These are phyloP conservation scores for Lathyrus sativus DNA, from an alignment of 306 rosid genomes.

Conservation along the genomic window DNA sequence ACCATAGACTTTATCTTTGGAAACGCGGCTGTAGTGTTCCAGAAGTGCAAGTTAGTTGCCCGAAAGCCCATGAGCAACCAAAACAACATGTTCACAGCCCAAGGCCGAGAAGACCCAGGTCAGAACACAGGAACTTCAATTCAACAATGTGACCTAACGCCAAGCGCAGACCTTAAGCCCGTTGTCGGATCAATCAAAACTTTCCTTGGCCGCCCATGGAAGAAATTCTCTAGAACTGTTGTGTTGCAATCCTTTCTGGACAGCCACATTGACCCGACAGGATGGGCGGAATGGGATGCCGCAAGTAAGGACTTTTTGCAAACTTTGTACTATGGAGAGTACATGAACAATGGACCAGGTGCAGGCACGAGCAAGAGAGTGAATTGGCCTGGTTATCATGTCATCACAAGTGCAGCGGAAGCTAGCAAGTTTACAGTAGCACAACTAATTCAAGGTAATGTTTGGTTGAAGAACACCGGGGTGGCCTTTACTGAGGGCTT, in stretches of 20 bases:
- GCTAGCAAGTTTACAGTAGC: constrained; percentile 63
- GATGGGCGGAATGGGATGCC: constrained; percentile 61
- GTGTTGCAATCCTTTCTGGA: constrained; percentile 58
- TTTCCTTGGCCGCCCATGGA: constrained; percentile 69
- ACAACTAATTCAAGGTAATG: constrained; percentile 62
- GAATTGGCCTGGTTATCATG: constrained; percentile 65
- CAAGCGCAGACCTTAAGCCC: constrained; percentile 61
- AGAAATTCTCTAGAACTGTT: constrained; percentile 65
- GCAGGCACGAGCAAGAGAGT: constrained; percentile 64
- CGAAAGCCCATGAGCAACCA: constrained; percentile 63
- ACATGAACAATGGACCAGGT: constrained; percentile 64
- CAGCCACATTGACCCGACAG: constrained; percentile 54
- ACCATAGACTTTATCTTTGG: constrained; percentile 72
- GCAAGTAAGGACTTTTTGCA: constrained; percentile 42
- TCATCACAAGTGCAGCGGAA: constrained; percentile 41
- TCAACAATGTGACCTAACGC: constrained; percentile 47
- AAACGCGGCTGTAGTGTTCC: constrained; percentile 67
- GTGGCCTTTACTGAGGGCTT: constrained; percentile 55
- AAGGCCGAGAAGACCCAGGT: constrained; percentile 60
- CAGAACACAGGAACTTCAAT: constrained; percentile 69
- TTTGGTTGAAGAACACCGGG: constrained; percentile 62
- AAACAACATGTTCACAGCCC: constrained; percentile 70
- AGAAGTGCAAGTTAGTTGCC: constrained; percentile 56
- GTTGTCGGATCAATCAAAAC: constrained; percentile 43
- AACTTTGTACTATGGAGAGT: constrained; percentile 64